Conservation (phyloP, 306 rosid genomes). For the Nissolia schottii region DNA sequence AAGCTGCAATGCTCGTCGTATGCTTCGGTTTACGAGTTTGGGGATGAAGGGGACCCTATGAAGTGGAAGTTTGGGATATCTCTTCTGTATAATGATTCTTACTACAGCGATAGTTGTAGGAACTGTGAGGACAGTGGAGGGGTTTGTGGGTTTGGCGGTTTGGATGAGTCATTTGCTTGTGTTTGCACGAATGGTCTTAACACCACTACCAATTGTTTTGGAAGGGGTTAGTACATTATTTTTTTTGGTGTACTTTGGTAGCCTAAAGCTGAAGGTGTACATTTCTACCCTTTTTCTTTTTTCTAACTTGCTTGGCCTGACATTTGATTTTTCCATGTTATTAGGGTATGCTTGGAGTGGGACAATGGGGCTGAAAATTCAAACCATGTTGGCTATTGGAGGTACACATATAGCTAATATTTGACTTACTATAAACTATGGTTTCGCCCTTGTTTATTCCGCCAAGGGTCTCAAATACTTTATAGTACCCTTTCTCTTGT, state of each 20-base stretch:
- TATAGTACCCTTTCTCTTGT: background rate
- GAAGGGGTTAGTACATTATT: constrained; percentile 21
- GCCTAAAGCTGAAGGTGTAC: background rate
- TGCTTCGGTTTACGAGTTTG: constrained; percentile 31
- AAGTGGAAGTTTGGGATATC: constrained; percentile 51
- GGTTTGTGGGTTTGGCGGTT: constrained; percentile 37
- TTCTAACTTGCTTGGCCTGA: background rate
- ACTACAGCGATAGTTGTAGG: constrained; percentile 28
- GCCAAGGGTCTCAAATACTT: background rate
- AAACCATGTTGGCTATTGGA: constrained; percentile 33
- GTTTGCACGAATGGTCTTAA: constrained; percentile 38
- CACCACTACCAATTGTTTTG: constrained; percentile 37
- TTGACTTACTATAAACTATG: background rate
- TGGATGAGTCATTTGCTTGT: constrained; percentile 46
- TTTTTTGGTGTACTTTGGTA: background rate
- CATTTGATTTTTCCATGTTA: constrained; percentile 6
- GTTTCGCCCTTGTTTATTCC: background rate
- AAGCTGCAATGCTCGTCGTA: constrained; percentile 52
- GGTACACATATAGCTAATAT: constrained; percentile 26
- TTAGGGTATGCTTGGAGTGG: constrained; percentile 47
- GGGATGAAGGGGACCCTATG: constrained; percentile 18
- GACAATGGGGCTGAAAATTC: constrained; percentile 27
- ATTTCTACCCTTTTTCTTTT: background rate
- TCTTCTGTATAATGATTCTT: constrained; percentile 45
- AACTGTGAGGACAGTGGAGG: constrained; percentile 46